Percentiles rank a stretch among this genome's conserved stretches.
phyloP scores from a whole-genome alignment of 176 grass and related monocot genomes.

The Miscanthus lutarioriparius region DNA sequence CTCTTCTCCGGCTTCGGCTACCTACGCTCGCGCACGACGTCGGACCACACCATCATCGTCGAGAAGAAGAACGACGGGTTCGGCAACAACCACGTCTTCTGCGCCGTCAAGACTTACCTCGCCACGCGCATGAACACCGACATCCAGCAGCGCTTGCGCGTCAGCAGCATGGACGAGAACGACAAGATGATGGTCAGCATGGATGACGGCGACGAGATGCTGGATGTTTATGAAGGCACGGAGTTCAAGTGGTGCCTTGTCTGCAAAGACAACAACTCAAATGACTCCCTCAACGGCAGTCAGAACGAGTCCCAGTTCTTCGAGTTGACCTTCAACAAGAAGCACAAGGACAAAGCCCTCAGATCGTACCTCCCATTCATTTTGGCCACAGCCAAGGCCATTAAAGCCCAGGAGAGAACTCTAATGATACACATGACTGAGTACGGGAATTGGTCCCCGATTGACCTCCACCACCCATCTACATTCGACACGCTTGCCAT shows the following conservation, averaged over 20 bases:
- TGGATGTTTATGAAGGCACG: conserved; percentile 43
- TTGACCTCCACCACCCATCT: conserved; percentile 77
- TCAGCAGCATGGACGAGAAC: conserved; percentile 39
- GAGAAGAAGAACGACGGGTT: conserved; percentile 60
- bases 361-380: conserved; percentile 70
- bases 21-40: conserved; percentile 40
- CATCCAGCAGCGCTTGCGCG: conserved; percentile 45
- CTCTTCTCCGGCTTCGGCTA: conserved; percentile 34
- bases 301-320: conserved; percentile 38
- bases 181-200: conserved; percentile 54
- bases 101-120: conserved; percentile 55
- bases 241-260: conserved; percentile 65
- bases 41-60: conserved; percentile 59
- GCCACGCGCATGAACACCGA: conserved; percentile 39
- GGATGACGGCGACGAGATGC: conserved; percentile 62
- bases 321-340: conserved; percentile 69
- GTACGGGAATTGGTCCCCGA: conserved; percentile 45
- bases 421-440: conserved; percentile 65
- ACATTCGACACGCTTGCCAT: conserved; percentile 80
- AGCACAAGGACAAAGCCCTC: conserved; percentile 65
- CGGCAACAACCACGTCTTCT: conserved; percentile 45
- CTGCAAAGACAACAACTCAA: not conserved
- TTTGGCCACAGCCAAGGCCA: conserved; percentile 51
- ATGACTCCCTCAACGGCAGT: not conserved
- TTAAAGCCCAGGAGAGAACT: conserved; percentile 50